These are phyloP conservation scores for Tuber melanosporum DNA, from an alignment of 495 filamentous ascomycete genomes.

Conservation along the genomic window DNA sequence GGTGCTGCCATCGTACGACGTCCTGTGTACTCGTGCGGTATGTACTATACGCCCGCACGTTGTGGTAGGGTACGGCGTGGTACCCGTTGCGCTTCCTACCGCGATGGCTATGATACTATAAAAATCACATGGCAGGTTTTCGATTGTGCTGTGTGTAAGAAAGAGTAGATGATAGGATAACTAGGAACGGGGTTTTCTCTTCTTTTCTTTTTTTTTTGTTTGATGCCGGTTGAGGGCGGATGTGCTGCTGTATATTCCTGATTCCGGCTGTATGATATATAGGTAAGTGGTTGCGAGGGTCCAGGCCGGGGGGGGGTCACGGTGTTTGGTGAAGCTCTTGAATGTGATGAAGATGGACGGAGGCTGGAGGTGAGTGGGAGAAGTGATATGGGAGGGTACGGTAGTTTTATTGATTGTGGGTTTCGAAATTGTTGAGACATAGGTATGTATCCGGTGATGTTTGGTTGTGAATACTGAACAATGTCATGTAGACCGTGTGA, in stretches of 20 bases:
- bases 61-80: not conserved
- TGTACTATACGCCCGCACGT: not conserved
- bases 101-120: not conserved
- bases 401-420: conserved; percentile 14
- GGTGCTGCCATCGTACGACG: not conserved
- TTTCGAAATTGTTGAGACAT: conserved; percentile 6
- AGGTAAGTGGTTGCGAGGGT: not conserved
- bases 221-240: not conserved
- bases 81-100: not conserved
- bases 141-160: not conserved
- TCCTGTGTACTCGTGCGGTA: not conserved
- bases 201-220: not conserved
- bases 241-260: not conserved
- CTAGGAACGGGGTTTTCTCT: not conserved
- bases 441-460: not conserved
- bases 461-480: conserved; percentile 10
- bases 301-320: too few relatives aligned
- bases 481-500: too few relatives aligned
- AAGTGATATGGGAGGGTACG: conserved; percentile 4
- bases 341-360: not conserved
- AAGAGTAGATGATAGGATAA: not conserved
- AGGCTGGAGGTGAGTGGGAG: not conserved
- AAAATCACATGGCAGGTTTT: not conserved
- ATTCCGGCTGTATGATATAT: not conserved
- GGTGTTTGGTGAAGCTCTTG: not conserved